A percentile compares a stretch with the other conserved stretches of the same genome.
Conservation (phyloP, 805 yeast species). For the Schwanniomyces pseudopolymorphus region DNA sequence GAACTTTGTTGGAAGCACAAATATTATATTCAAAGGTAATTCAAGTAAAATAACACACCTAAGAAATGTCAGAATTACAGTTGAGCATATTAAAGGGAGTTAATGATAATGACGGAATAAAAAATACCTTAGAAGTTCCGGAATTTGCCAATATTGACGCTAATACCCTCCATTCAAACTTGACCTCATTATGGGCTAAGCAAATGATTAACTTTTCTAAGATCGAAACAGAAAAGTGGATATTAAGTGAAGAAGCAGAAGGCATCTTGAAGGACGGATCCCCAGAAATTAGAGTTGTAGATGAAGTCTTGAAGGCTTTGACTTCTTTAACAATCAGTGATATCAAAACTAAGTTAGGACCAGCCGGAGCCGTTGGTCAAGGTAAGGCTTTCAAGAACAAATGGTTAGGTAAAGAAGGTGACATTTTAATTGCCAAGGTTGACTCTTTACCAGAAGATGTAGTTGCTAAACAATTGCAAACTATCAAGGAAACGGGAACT, state of each 20-base stretch:
- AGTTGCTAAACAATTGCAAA: constrained; percentile 62
- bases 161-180: constrained; percentile 71
- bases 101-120: constrained; percentile 55
- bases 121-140: constrained; percentile 58
- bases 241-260: constrained; percentile 76
- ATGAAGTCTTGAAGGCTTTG: constrained; percentile 68
- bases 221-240: constrained; percentile 74
- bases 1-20: neutral
- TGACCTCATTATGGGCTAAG: constrained; percentile 82
- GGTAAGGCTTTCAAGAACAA: constrained; percentile 97
- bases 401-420: constrained; percentile 91
- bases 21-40: neutral
- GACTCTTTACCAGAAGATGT: constrained; percentile 60
- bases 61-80: constrained; percentile 66
- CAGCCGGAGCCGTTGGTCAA: constrained; percentile 88
- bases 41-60: constrained; percentile 1
- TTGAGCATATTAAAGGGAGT: constrained; percentile 62
- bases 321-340: constrained; percentile 84
- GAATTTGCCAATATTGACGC: constrained; percentile 66
- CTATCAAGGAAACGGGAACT: constrained; percentile 55
- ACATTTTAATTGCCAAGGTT: constrained; percentile 64
- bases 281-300: constrained; percentile 80
- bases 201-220: constrained; percentile 73
- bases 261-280: constrained; percentile 81
- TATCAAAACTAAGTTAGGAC: constrained; percentile 68